Percentiles rank a stretch among this genome's conserved stretches.
phyloP scores from a whole-genome alignment of 176 grass and related monocot species.

The Miscanthus lutarioriparius region DNA sequence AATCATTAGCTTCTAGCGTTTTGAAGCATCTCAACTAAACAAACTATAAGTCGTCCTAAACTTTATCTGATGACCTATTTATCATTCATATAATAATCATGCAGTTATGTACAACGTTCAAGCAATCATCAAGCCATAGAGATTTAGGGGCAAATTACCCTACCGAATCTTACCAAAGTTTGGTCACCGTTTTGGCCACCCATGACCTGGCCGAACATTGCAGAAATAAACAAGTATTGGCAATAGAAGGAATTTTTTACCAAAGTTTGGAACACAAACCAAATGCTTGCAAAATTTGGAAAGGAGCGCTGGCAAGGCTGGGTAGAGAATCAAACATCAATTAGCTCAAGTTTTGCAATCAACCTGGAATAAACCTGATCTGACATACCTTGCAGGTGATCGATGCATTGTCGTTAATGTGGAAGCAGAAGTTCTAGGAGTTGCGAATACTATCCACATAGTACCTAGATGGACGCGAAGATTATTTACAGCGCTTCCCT shows the following conservation, averaged over 20 bases:
- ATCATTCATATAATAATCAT: not conserved
- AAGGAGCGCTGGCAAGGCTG: not conserved
- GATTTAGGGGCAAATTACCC: not conserved
- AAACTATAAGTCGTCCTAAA: not conserved
- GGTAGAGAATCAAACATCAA: not conserved
- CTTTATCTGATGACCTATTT: not conserved
- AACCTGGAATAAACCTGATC: conserved; percentile 6
- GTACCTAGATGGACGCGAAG: conserved; percentile 1
- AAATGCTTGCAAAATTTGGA: not conserved
- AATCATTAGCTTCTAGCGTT: not conserved
- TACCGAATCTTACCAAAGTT: not conserved
- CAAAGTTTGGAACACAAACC: not conserved
- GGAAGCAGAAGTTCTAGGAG: conserved; percentile 7
- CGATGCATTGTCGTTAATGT: not conserved
- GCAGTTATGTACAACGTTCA: not conserved
- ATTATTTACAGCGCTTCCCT: conserved; percentile 43
- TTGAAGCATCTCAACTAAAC: not conserved
- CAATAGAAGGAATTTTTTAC: not conserved
- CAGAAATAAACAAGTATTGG: not conserved
- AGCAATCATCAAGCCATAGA: not conserved
- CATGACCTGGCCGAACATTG: not conserved
- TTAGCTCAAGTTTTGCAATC: conserved; percentile 5
- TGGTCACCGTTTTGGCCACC: not conserved
- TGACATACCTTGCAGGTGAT: not conserved
- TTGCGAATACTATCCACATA: not conserved